phyloP scores from a whole-genome alignment of 345 rosid species.

The Lepidium africanum region DNA sequence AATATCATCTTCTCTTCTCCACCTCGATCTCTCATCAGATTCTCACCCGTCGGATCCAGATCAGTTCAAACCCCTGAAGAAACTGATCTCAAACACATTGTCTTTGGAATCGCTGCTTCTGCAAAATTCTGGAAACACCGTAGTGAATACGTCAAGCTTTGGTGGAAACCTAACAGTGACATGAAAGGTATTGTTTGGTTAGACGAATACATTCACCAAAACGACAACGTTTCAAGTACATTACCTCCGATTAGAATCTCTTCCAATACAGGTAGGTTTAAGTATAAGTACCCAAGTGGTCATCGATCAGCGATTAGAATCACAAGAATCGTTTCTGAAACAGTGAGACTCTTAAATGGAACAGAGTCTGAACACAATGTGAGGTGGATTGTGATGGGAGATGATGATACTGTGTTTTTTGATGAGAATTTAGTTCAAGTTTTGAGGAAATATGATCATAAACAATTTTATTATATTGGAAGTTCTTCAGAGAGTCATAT shows the following conservation, averaged over 20 bases:
- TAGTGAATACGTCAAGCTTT: slow-evolving; percentile 55
- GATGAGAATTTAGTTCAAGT: slow-evolving; percentile 58
- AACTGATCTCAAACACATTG: slow-evolving; percentile 47
- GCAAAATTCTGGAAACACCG: slow-evolving; percentile 55
- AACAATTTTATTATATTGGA: slow-evolving; percentile 59
- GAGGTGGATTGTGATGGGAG: slow-evolving; percentile 91
- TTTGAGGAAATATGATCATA: slow-evolving; percentile 62
- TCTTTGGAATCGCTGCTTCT: slow-evolving; percentile 71
- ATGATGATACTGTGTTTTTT: slow-evolving; percentile 70
- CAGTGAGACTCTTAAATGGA: slow-evolving; percentile 36
- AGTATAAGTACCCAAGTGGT: slow-evolving; percentile 39
- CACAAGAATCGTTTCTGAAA: slow-evolving; percentile 61
- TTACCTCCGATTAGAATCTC: slow-evolving; percentile 53
- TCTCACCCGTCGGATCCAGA: neutral
- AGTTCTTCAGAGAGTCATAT: slow-evolving; percentile 67
- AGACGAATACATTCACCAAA: slow-evolving; percentile 30
- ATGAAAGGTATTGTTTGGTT: slow-evolving; percentile 76
- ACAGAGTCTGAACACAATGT: slow-evolving; percentile 32
- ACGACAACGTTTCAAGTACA: slow-evolving; percentile 9
- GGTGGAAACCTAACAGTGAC: slow-evolving; percentile 49
- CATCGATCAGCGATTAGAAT: slow-evolving; percentile 58
- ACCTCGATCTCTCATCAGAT: neutral
- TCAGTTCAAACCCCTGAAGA: neutral
- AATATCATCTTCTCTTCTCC: neutral
- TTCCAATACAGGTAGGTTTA: slow-evolving; percentile 39